Conservation (phyloP, 1,139 yeast genomes). For the Sugiyamaella paludigena region DNA sequence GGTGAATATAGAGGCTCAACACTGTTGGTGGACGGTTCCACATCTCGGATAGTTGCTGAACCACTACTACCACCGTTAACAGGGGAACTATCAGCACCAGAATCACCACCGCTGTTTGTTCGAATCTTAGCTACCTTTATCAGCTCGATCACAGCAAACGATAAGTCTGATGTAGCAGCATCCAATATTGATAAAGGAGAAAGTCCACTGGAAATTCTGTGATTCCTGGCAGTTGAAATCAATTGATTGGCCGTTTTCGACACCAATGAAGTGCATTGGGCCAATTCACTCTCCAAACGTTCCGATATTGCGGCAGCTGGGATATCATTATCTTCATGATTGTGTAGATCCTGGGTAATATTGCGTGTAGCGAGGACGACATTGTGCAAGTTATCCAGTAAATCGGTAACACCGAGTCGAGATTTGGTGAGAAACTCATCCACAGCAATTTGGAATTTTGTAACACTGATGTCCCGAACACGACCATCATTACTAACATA, state of each 20-base stretch:
- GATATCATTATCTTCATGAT: slow-evolving; percentile 25
- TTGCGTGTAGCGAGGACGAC: slow-evolving; percentile 39
- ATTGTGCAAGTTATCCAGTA: slow-evolving; percentile 35
- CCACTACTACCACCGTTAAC: no score
- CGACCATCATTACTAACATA: slow-evolving; percentile 29
- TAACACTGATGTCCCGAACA: slow-evolving; percentile 29
- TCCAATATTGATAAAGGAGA: slow-evolving; percentile 74
- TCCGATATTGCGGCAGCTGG: slow-evolving; percentile 7
- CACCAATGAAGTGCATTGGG: slow-evolving; percentile 41
- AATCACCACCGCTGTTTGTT: slow-evolving; percentile 1
- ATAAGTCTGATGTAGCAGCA: slow-evolving; percentile 73
- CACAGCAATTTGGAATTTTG: slow-evolving; percentile 34
- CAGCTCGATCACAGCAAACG: slow-evolving; percentile 71
- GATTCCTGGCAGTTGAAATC: slow-evolving; percentile 77
- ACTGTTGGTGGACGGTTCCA: no score
- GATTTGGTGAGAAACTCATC: slow-evolving; percentile 36
- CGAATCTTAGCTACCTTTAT: slow-evolving; percentile 49
- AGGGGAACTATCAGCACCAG: not conserved
- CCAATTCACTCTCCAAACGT: slow-evolving; percentile 29
- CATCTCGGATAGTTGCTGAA: no score
- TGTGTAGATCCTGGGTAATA: slow-evolving; percentile 41
- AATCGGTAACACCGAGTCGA: slow-evolving; percentile 27
- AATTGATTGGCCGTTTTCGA: slow-evolving; percentile 74
- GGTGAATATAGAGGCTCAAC: not conserved
- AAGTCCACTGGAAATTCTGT: slow-evolving; percentile 57